Evolutionary conservation across 306 rosid species (phyloP).

Genomic region (Pyrus bretschneideri): DNA sequence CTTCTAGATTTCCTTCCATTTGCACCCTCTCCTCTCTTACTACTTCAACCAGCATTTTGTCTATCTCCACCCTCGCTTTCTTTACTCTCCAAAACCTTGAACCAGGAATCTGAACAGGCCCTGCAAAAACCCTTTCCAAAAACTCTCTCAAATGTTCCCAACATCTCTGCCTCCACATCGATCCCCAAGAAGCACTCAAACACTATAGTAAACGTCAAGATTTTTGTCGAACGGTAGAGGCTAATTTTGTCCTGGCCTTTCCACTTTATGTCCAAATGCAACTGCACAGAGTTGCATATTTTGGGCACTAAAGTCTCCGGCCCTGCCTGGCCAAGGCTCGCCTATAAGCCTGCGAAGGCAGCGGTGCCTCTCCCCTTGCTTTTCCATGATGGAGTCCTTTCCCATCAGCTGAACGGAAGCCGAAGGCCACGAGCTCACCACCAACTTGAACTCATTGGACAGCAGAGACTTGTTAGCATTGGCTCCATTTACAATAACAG

Average conservation of each 20-base stretch:
- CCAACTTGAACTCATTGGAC: constrained; percentile 80
- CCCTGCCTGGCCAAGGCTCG: constrained; percentile 40
- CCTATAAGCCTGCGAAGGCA: constrained; percentile 46
- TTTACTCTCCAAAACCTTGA: constrained; percentile 59
- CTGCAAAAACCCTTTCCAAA: constrained; percentile 64
- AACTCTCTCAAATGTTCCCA: constrained; percentile 62
- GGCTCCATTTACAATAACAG: constrained; percentile 70
- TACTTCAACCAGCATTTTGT: constrained; percentile 35
- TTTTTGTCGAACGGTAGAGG: constrained; percentile 48
- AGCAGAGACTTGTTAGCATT: constrained; percentile 59
- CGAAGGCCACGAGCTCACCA: constrained; percentile 84
- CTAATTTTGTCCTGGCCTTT: constrained; percentile 33
- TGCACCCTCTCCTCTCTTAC: constrained; percentile 63
- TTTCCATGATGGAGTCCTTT: constrained; percentile 65
- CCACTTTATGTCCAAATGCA: constrained; percentile 45
- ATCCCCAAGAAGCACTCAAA: constrained; percentile 76
- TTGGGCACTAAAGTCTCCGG: constrained; percentile 54
- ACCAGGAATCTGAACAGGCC: constrained; percentile 39
- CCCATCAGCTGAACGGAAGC: constrained; percentile 85
- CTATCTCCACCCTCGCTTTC: constrained; percentile 64
- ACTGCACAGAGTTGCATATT: constrained; percentile 35
- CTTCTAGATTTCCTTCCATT: constrained; percentile 33
- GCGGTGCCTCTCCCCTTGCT: constrained; percentile 57
- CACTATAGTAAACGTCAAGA: constrained; percentile 46
- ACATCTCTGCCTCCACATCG: constrained; percentile 43